Evolutionary conservation across 139 green algal genomes (phyloP), one percentile per base, ranked within the genome.

Genomic region (Ettlia oleoabundans): DNA sequence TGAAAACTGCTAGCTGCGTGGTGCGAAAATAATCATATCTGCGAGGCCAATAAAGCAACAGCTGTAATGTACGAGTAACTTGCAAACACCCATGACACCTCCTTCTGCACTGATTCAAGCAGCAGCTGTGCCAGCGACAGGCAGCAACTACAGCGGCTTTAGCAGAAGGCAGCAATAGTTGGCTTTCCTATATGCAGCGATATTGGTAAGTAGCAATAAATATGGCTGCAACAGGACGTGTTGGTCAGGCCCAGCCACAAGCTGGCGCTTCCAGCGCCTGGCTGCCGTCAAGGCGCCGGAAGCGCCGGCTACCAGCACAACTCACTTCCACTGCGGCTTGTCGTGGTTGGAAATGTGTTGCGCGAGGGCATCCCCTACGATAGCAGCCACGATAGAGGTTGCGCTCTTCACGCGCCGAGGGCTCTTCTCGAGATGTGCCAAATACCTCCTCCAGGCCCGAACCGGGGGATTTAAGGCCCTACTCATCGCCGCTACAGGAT

Each of bases 1-100:
- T 82, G 37, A 88, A 88, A 2, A 77, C 26, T 13, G 78, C 82
- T 26, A 88, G 40, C 19, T 80, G 72, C 13, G 53, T 38, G 9
- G 84, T 88, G 55, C 84, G 63, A 0, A 58, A 63, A 72, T 73
- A 88, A 65, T 88, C 84, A 21, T 76, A 81, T 9, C 71, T 85
- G 58, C 42, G 40, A 66, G 4, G 15, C 21, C 6, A n/a, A 10
- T 13, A 69, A 26, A 3, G 28, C 30, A 47, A 8, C n/a, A 38
- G 58, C n/a, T 6, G 26, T 2, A 75, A 67, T 18, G 41, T 19
- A 47, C 28, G 19, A n/a, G 18, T 5, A 38, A 53, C 18, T 19
- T 21, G 40, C 19, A 68, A 21, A 69, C 6, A 79, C 30, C 32
- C 19, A 26, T 40, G 13, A 13, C 28, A 53, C 7, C 30, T 47